These are phyloP conservation scores for Hypoxylon lienhwacheense DNA, from an alignment of 495 filamentous ascomycete genomes.

Conservation along the genomic window DNA sequence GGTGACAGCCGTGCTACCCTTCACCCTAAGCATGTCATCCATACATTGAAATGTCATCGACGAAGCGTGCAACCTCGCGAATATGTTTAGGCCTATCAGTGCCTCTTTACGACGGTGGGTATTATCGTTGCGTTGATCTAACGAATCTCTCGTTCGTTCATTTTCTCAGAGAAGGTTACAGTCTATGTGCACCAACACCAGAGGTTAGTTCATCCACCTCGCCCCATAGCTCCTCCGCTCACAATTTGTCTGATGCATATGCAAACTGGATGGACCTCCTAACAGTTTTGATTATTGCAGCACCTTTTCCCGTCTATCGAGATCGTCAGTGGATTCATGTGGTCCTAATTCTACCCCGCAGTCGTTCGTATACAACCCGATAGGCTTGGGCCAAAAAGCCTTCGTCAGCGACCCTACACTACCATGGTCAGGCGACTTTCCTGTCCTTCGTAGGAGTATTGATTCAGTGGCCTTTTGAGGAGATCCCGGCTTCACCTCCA, in stretches of 20 bases:
- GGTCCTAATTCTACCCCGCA: constrained; percentile 26
- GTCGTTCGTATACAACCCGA: constrained; percentile 16
- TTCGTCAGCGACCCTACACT: constrained; percentile 20
- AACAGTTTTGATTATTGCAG: constrained; percentile 12
- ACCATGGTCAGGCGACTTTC: constrained; percentile 24
- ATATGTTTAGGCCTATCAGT: not conserved
- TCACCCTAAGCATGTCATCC: not conserved
- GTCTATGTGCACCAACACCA: not conserved
- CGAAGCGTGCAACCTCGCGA: not conserved
- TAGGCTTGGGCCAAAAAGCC: constrained; percentile 22
- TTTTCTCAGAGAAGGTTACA: constrained; percentile 10
- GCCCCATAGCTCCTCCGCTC: constrained; percentile 8
- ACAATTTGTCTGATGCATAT: constrained; percentile 5
- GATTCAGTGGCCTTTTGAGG: constrained; percentile 10
- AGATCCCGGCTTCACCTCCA: constrained; percentile 4
- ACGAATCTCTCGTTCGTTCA: constrained; percentile 7
- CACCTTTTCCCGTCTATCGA: constrained; percentile 11
- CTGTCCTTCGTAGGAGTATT: constrained; percentile 5
- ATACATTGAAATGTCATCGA: not conserved
- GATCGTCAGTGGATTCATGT: constrained; percentile 20
- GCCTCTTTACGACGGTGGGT: constrained; percentile 11
- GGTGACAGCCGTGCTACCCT: constrained; percentile 13
- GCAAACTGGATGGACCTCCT: constrained; percentile 6
- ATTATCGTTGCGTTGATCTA: constrained; percentile 10
- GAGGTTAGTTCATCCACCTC: constrained; percentile 11